Percentiles rank a stretch among this genome's conserved stretches.
These are phyloP conservation scores for Xanthoconium purpureum DNA, from an alignment of 768 basidiomycete species.

Conservation along the genomic window DNA sequence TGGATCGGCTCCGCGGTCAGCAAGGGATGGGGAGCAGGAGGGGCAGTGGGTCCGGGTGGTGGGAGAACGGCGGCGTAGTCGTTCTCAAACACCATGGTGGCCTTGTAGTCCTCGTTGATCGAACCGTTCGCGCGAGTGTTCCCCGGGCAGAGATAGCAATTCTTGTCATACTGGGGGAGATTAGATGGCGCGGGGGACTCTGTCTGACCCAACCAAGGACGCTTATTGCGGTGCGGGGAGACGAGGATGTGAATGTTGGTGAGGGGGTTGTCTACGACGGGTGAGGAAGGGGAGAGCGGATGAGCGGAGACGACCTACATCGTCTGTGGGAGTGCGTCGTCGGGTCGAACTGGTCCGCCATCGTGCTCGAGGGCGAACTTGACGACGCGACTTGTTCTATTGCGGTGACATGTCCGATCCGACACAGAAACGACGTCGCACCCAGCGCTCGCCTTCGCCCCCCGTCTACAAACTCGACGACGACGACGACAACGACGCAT, in stretches of 20 bases:
- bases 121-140: constrained; percentile 73
- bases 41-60: constrained; percentile 52
- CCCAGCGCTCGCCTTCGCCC: constrained; percentile 55
- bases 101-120: constrained; percentile 62
- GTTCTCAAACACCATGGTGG: constrained; percentile 72
- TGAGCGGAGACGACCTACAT: constrained; percentile 40
- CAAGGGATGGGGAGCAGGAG: constrained; percentile 55
- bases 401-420: constrained; percentile 26
- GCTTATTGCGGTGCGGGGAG: constrained; percentile 85
- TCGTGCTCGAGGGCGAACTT: constrained; percentile 1
- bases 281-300: not conserved
- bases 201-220: constrained; percentile 89
- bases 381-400: not conserved
- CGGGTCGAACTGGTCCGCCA: constrained; percentile 49
- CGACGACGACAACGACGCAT: constrained; percentile 54
- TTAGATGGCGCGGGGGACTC: constrained; percentile 55
- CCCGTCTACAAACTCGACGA: constrained; percentile 61
- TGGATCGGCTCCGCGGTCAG: constrained; percentile 64
- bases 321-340: constrained; percentile 67
- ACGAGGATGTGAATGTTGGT: constrained; percentile 75
- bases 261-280: constrained; percentile 69
- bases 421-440: constrained; percentile 48
- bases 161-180: constrained; percentile 63
- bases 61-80: constrained; percentile 82
- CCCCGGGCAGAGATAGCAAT: constrained; percentile 87